Base-by-base conservation (phyloP, 2,329 filamentous ascomycete species). In the Coniochaeta prunicola region DNA sequence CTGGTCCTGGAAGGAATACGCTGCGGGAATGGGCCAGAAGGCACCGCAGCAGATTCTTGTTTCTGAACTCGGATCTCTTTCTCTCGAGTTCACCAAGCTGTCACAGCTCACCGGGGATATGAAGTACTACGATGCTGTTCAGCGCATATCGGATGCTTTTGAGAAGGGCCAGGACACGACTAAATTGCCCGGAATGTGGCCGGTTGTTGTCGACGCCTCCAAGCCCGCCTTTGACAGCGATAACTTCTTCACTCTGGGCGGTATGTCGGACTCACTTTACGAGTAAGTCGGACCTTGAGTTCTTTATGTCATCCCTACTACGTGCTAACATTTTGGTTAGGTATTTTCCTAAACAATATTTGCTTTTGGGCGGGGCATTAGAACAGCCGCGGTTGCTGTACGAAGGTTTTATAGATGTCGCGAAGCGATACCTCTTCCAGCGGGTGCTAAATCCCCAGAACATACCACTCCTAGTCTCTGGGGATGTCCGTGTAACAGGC, bases 61-160 rank as follows among this genome's bases (percentile, higher is more conserved):
- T 5, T 77, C 79, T 7, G 80, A 83, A 62, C 72, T 85, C 48
- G 85, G 84, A 4, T 84, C 84, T 6, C 70, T 88, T 31, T 77
- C 76, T 58, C 73, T 88, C 17, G 85, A 88, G 64, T 82, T 88
- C 62, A 87, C 85, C 12, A 80, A 84, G 56, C 73, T 88, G n/a
- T 81, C 83, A 12, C 84, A 87, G 68, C 70, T 88, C 38, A 87
- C 84, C 1, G 79, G 80, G 38, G 80, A 86, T 64, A 73, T 77
- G 66, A 80, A 79, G 64, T 87, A 77, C 70, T 87, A 85, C 65
- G 85, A 87, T 68, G 84, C 83, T 9, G 74, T 84, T 4, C 76
- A 83, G 64, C 76, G 84, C 45, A 80, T 88, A 60, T 76, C 77
- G 9, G 76, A 85, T 61, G 74, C 78, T 58, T 76, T 88, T 30